These are phyloP conservation scores for Neurospora crassa DNA, from an alignment of 2,329 filamentous ascomycete species.

Conservation along the genomic window DNA sequence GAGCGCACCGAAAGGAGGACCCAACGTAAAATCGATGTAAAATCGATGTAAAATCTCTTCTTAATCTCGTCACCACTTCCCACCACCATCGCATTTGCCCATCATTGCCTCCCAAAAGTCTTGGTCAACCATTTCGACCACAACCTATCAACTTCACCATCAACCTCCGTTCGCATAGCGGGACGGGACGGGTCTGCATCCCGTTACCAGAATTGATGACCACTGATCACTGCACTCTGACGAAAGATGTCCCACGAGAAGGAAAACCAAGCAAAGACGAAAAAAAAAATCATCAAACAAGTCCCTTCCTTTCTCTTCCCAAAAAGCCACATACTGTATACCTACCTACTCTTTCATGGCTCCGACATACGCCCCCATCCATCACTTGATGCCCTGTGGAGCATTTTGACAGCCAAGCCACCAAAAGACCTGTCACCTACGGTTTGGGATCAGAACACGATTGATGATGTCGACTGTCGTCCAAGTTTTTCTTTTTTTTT, in stretches of 20 bases:
- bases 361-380: neutral
- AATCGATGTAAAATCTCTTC: neutral
- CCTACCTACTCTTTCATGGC: neutral
- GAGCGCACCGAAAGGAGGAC: neutral
- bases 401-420: neutral
- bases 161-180: neutral
- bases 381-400: neutral
- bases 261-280: neutral
- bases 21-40: no score
- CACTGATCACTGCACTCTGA: neutral
- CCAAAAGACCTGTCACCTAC: neutral
- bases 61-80: neutral
- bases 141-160: neutral
- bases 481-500: neutral
- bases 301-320: neutral
- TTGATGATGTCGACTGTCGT: neutral
- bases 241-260: neutral
- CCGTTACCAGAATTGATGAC: neutral
- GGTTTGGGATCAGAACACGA: neutral
- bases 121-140: no score
- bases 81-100: neutral
- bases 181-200: neutral
- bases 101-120: neutral
- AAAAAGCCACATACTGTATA: neutral
- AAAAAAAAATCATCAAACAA: neutral